Percentiles rank a stretch among this genome's conserved stretches.
These are phyloP conservation scores for Barnettozyma hawaiiensis DNA, from an alignment of 1,139 yeast species.

Conservation along the genomic window DNA sequence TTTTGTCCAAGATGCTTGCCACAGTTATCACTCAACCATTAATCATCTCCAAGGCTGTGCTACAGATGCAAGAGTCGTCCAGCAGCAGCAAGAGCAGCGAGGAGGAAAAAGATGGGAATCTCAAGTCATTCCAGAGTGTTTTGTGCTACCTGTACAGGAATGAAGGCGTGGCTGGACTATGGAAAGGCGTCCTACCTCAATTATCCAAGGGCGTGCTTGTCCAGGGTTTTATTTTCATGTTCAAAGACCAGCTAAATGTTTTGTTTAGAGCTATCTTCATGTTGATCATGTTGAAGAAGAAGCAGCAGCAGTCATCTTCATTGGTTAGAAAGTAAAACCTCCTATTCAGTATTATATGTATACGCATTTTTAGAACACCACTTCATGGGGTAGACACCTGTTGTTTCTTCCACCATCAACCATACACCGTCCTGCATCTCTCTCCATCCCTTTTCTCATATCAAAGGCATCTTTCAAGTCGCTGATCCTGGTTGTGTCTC, in stretches of 20 bases:
- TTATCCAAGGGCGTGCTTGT: constrained; percentile 77
- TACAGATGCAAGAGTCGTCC: constrained; percentile 53
- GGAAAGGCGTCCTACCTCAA: constrained; percentile 82
- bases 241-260: constrained; percentile 33
- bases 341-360: background rate
- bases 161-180: constrained; percentile 52
- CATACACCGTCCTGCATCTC: constrained; percentile 42
- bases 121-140: constrained; percentile 49
- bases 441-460: constrained; percentile 52
- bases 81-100: constrained; percentile 6
- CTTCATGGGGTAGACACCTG: constrained; percentile 58
- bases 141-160: constrained; percentile 41
- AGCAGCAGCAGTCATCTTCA: no score
- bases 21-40: constrained; percentile 80
- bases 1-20: constrained; percentile 74
- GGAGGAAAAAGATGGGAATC: constrained; percentile 26
- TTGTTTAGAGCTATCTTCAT: constrained; percentile 15
- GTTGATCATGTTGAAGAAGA: constrained; percentile 9
- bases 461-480: constrained; percentile 87
- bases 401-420: constrained; percentile 53
- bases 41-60: constrained; percentile 77
- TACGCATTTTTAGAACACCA: constrained; percentile 29
- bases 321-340: background rate
- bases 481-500: constrained; percentile 39
- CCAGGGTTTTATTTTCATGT: constrained; percentile 80